Base-by-base conservation (phyloP, 176 grass and related monocot species). In the Areca catechu region DNA sequence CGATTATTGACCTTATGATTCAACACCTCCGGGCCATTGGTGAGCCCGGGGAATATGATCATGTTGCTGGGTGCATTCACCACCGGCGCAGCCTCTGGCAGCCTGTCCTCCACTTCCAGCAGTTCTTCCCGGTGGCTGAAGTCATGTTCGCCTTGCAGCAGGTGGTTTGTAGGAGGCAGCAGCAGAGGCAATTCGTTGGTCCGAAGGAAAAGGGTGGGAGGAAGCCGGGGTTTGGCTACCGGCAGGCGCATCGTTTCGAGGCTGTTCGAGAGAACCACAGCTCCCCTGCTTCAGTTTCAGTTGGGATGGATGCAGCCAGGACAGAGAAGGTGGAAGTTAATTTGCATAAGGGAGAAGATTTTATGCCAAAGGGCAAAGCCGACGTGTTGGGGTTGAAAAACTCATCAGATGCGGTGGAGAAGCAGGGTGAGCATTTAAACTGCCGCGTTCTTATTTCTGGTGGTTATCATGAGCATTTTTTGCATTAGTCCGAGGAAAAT, bases 61-160 rank as follows among this genome's bases (percentile, higher is more conserved):
- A 85, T 43, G 78, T 85, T 0, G 60, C 70, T 22, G 75, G 70
- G 20, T 60, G 51, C 48, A 78, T 98, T 48, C 87, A 88, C 52
- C 86, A 91, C 59, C 87, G 93, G 24, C 83, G 93, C 0, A 76
- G 58, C 69, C 87, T 92, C 73, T 98, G 93, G 93, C 51, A 69
- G 19, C 87, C 69, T 57, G 51, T 98, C 37, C 80, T 98, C 69
- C 87, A 92, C 81, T 65, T 98, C 75, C 93, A 98, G 72, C 93
- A 92, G 78, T 92, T 82, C 76, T 92, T 85, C 63, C 84, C 93
- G 24, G 84, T 98, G 20, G 22, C 55, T 61, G 84, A 98, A 30
- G 61, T 98, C 23, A 62, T 66, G 6, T 66, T 67, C 51, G 87
- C 93, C 37, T 78, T 98, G 19, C 93, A 92, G 66, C 93, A 91